Base-by-base conservation (phyloP, 106 monocot species). In the Phalaenopsis aphrodite region DNA sequence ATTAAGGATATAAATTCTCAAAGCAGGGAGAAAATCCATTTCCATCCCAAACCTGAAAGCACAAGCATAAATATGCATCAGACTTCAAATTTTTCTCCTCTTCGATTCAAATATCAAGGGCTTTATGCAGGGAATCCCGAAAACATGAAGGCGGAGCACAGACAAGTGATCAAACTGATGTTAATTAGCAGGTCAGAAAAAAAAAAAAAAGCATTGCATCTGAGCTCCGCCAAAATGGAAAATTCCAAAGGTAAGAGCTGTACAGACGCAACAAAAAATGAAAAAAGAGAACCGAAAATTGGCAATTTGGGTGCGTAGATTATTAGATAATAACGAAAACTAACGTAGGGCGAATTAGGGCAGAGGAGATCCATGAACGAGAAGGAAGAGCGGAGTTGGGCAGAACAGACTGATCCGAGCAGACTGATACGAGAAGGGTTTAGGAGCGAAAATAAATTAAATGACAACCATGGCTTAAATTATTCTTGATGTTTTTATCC, bases 41-140 rank as follows among this genome's bases (percentile, higher is more conserved):
- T 49, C 23, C 76, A 76, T 47, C 23, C 76, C 76, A 76, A 9
- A 76, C 76, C 76, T 76, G 49, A 23, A 76, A 76, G 30, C 76
- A 76, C 24, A 76, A 76, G 14, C 49, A 76, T 3, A 76, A 39
- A 39, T 5, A 69, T 69, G 24, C 19, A 30, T 48, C 9, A 23
- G 19, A 76, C 12, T 24, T 24, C 49, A 49, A 12, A 24, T 14
- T 11, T 24, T 14, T 30, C 18, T 4, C 38, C 36, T 39, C 7
- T 6, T 10, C 19, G 43, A 73, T 73, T 8, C 30, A 30, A 30
- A 30, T 30, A 30, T 30, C 30, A 30, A 30, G 30, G 30, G 30
- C 30, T 30, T 30, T 30, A 30, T 30, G 10, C 37, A 68, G 11
- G 8, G 12, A 10, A 36, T 36, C 37, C 36, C 9, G 36, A 37